Percentiles rank a stretch among this genome's conserved stretches.
Evolutionary conservation across 2,329 filamentous ascomycete species (phyloP).

Genomic region (Helminthosporium solani): DNA sequence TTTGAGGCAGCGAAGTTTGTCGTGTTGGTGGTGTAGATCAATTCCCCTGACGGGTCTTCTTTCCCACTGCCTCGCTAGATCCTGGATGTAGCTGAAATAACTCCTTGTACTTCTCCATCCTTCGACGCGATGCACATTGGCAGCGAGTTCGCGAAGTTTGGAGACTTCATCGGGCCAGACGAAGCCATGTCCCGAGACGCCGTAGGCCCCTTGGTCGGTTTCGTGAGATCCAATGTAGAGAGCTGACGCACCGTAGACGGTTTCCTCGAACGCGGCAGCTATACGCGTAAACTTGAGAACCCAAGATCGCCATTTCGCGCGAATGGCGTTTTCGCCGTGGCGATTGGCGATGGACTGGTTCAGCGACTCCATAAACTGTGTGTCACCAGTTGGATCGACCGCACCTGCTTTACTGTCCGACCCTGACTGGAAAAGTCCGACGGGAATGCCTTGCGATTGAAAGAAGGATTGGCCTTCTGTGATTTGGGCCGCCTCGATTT

Average conservation of each 20-base stretch:
- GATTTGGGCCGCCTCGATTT: conserved; percentile 74
- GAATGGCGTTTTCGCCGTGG: conserved; percentile 81
- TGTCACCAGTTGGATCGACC: conserved; percentile 78
- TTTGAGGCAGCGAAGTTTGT: conserved; percentile 80
- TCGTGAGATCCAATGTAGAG: conserved; percentile 82
- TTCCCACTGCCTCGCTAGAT: conserved; percentile 41
- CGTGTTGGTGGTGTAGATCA: conserved; percentile 89
- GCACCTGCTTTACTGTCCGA: conserved; percentile 35
- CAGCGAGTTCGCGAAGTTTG: conserved; percentile 82
- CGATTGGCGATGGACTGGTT: conserved; percentile 79
- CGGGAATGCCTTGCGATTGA: conserved; percentile 63
- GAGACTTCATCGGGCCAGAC: conserved; percentile 86
- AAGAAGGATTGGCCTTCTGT: conserved; percentile 89
- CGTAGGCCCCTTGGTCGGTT: conserved; percentile 47
- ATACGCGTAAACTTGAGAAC: conserved; percentile 92
- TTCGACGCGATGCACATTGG: conserved; percentile 89
- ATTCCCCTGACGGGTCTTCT: conserved; percentile 69
- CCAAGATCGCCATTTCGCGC: conserved; percentile 92
- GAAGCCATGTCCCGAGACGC: conserved; percentile 81
- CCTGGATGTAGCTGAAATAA: conserved; percentile 91
- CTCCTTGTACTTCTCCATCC: conserved; percentile 95
- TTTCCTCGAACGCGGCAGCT: conserved; percentile 91
- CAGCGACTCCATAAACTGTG: conserved; percentile 84
- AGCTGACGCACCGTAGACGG: conserved; percentile 88
- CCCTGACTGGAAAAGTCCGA: conserved; percentile 22